Evolutionary conservation across 805 yeast genomes (phyloP), one percentile per base, ranked within the genome.

Genomic region (Saccharomyces cerevisiae): DNA sequence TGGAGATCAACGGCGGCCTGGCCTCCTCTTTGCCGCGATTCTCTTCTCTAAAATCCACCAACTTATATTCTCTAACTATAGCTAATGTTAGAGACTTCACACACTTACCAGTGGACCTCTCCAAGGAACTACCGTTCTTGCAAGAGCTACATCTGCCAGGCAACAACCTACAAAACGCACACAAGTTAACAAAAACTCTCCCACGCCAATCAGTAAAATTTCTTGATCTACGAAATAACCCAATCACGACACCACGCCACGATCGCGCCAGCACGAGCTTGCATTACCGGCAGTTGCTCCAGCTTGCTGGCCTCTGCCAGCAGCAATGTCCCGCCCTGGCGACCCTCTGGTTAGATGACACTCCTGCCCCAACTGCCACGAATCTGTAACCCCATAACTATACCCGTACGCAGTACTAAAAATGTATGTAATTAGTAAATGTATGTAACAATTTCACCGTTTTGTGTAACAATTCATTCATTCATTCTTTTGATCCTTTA

Each of bases 221-320:
- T 50, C 56, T 61, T 51, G 60, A 55, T 32, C 53, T 61, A 28
- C 50, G 54, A 32, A 53, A 52, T 24, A 61, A 61, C 46, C 64
- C 64, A 17, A 27, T 60, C 6, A 29, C 56, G 2, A 47, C 6
- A 21, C 52, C 41, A 14, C 13, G 30, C n/a, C 46, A n/a, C n/a
- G 50, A 48, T 41, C n/a, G 43, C 46, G 28, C 6, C 21, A 13
- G 13, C 46, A 48, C 31, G 17, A 36, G 4, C 43, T 21, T 17
- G 43, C 17, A 17, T 11, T 1, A 31, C 14, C 36, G 6, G 17
- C 36, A 31, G 36, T 2, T 31, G n/a, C 17, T 31, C 36, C 36
- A 36, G 43, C 6, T 36, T 36, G 43, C 43, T 10, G 43, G 43
- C 43, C 43, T 36, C 13, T 36, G 43, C 26, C 50, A 11, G 46